Evolutionary conservation across 495 filamentous ascomycete genomes (phyloP), one percentile per base, ranked within the genome.

Genomic region (Neurospora cerealis): DNA sequence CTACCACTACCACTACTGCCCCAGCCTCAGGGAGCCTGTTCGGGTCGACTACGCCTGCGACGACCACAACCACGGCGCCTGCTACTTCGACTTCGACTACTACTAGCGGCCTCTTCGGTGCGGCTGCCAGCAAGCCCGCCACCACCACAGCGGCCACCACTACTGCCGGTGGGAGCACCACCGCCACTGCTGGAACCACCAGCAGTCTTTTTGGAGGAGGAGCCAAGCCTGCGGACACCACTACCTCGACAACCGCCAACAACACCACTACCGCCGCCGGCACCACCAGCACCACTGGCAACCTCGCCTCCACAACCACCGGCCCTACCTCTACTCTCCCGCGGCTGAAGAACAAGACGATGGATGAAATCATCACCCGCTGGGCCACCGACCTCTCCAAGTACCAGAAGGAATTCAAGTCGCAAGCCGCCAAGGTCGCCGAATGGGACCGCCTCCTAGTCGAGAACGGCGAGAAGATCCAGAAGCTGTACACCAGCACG

Each of bases 291-390:
- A 75, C 80, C 41, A 73, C 76, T 15, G 77, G 85, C 28, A 83
- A 78, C 19, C 83, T 93, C 73, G 86, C 87, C 17, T 87, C 88
- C n/a, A 95, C 93, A 1, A 95, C 92, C 28, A 83, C 88, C 48
- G 94, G 94, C 0, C 94, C 93, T 8, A 80, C 89, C 3, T 93
- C 94, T n/a, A 88, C 91, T 28, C 88, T 93, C 77, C 95, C 95
- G 2, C 93, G 96, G 15, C 85, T 99, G 28, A 97, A 96, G 85
- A 97, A 97, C 80, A 98, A 97, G 84, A 96, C 95, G 1, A 98
- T 99, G 95, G 96, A 98, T 78, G 96, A 99, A 80, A 98, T 99
- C 76, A 94, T 99, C 78, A 97, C 92, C n/a, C 89, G 93, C 21
- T 99, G 96, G 96, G 96, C 96, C 0, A 91, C 93, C 0, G 96